Evolutionary conservation across 306 rosid genomes (phyloP).

Genomic region (Dalbergia cultrata): DNA sequence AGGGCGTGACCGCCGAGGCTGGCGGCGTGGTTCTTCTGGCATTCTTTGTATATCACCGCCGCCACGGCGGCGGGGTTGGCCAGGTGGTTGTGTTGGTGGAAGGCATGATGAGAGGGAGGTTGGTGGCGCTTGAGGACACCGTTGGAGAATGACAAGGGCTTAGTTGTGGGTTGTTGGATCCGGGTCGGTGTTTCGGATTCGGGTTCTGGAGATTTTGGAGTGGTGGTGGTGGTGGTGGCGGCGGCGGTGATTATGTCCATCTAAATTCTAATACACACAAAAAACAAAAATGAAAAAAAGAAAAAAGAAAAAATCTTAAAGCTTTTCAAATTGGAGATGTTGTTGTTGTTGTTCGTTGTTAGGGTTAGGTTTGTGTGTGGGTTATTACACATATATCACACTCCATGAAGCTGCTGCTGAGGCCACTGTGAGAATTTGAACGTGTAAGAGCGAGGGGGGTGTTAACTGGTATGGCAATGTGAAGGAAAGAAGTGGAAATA

Average conservation of each 20-base stretch:
- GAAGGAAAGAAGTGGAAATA: not conserved
- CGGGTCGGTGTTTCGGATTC: slow-evolving; percentile 72
- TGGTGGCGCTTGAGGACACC: slow-evolving; percentile 87
- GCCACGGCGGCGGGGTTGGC: not conserved
- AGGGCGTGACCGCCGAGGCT: slow-evolving; percentile 84
- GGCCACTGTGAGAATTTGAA: not conserved
- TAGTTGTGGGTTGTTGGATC: slow-evolving; percentile 31
- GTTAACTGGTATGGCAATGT: not conserved
- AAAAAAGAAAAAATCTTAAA: not conserved
- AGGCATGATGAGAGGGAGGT: slow-evolving; percentile 42
- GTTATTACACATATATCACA: slow-evolving; percentile 33
- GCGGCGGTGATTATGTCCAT: slow-evolving; percentile 65
- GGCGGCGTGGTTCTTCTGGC: slow-evolving; percentile 94
- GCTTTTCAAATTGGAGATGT: slow-evolving; percentile 37
- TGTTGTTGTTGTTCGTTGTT: not conserved
- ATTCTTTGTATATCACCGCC: slow-evolving; percentile 73
- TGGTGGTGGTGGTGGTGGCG: slow-evolving; percentile 22
- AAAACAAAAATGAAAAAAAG: not conserved
- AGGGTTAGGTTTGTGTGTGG: slow-evolving; percentile 46
- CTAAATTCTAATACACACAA: slow-evolving; percentile 51
- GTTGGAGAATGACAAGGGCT: slow-evolving; percentile 73
- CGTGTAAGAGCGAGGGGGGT: not conserved
- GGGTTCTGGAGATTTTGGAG: slow-evolving; percentile 72
- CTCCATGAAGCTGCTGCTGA: slow-evolving; percentile 41
- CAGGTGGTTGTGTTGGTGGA: slow-evolving; percentile 17